Evolutionary conservation across 495 filamentous ascomycete genomes (phyloP).

Genomic region (Podospora anserina): DNA sequence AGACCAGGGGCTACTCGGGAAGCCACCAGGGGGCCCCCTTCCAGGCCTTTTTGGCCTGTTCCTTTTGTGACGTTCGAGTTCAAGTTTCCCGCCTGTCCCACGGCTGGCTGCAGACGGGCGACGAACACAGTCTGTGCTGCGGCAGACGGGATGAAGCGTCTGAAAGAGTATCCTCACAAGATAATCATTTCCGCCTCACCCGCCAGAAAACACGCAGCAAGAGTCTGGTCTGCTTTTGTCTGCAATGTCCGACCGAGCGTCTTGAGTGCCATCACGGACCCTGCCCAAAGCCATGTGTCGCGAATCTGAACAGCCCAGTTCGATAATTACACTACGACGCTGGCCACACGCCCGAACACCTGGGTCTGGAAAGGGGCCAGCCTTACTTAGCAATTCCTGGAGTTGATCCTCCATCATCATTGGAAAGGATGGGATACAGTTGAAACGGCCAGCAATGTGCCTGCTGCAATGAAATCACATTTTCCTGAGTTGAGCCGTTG

Average conservation of each 20-base stretch:
- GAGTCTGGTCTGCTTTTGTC: neutral
- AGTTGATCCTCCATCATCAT: neutral
- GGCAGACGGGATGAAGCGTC: neutral
- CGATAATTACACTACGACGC: constrained; percentile 1
- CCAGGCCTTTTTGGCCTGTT: neutral
- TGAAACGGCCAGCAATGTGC: neutral
- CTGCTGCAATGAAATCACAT: constrained; percentile 3
- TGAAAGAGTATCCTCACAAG: neutral
- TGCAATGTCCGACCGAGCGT: constrained; percentile 5
- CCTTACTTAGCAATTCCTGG: neutral
- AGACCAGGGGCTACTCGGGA: neutral
- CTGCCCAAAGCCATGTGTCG: neutral
- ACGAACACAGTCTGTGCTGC: neutral
- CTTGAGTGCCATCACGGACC: constrained; percentile 1
- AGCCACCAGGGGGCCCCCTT: neutral
- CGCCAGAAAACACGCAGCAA: neutral
- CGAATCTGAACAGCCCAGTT: constrained; percentile 3
- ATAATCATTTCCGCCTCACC: neutral
- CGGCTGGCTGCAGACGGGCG: neutral
- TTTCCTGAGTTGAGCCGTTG: neutral
- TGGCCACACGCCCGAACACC: neutral
- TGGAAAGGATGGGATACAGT: neutral
- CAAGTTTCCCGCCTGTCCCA: neutral
- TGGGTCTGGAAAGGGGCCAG: constrained; percentile 5
- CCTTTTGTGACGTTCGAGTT: neutral